Conservation (phyloP, 352 stramenopile genomes). For the Paralagenidium karlingii region DNA sequence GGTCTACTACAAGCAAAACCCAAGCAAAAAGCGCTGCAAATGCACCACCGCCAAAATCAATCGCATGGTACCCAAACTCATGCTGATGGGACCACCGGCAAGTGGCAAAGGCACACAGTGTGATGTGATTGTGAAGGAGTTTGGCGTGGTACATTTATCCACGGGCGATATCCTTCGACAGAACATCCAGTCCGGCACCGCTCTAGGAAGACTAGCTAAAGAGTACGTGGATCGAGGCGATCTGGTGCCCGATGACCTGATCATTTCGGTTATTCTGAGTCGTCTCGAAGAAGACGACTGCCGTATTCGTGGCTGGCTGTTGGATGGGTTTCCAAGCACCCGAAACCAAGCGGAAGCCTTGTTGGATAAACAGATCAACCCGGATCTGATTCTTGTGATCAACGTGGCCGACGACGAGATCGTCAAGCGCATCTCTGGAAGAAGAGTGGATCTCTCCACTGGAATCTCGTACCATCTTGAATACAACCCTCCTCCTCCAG, state of each 20-base stretch:
- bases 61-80: too few relatives aligned
- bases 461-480: slow-evolving; percentile 76
- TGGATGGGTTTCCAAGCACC: slow-evolving; percentile 93
- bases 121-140: slow-evolving; percentile 55
- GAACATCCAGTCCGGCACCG: slow-evolving; percentile 39
- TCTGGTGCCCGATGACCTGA: slow-evolving; percentile 51
- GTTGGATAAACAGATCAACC: slow-evolving; percentile 43
- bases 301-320: slow-evolving; percentile 78
- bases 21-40: too few relatives aligned
- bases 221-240: slow-evolving; percentile 68
- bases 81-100: slow-evolving; percentile 86
- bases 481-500: slow-evolving; percentile 40
- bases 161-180: slow-evolving; percentile 81
- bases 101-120: slow-evolving; percentile 94
- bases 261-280: slow-evolving; percentile 34
- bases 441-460: slow-evolving; percentile 66
- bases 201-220: slow-evolving; percentile 49
- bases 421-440: slow-evolving; percentile 56
- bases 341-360: slow-evolving; percentile 85
- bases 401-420: slow-evolving; percentile 87
- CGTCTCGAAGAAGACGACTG: slow-evolving; percentile 82
- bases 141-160: slow-evolving; percentile 77
- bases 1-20: too few relatives aligned
- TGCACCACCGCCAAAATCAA: too few relatives aligned
- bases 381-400: slow-evolving; percentile 86